Conservation (phyloP, 306 rosid species). For the Vicia sativa region DNA sequence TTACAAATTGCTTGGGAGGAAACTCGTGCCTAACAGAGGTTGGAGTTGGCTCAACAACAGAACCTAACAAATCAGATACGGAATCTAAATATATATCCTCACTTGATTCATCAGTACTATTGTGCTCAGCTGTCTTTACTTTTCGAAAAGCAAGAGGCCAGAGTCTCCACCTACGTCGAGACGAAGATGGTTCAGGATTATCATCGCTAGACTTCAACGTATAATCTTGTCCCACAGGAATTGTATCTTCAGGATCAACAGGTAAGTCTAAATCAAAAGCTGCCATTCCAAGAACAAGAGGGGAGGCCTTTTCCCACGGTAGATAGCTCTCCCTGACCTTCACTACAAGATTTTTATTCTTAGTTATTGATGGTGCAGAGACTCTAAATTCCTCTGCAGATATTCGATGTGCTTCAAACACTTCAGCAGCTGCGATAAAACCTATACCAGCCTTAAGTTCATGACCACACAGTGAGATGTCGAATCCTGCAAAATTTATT, state of each 20-base stretch:
- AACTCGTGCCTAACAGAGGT: conserved; percentile 43
- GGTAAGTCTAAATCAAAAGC: conserved; percentile 72
- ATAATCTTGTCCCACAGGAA: conserved; percentile 71
- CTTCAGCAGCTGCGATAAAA: conserved; percentile 68
- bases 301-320: conserved; percentile 88
- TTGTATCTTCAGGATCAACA: conserved; percentile 67
- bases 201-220: conserved; percentile 50
- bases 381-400: conserved; percentile 63
- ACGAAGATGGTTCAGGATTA: conserved; percentile 54
- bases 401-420: conserved; percentile 63
- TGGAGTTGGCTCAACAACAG: conserved; percentile 50
- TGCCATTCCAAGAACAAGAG: conserved; percentile 74
- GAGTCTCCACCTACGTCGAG: conserved; percentile 88
- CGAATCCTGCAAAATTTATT: conserved; percentile 59
- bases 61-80: conserved; percentile 47
- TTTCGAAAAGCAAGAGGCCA: conserved; percentile 89
- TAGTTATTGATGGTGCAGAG: conserved; percentile 62
- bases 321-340: conserved; percentile 69
- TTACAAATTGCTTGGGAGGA: conserved; percentile 67
- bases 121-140: conserved; percentile 83
- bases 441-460: conserved; percentile 79
- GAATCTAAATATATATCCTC: conserved; percentile 90
- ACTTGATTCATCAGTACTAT: conserved; percentile 57
- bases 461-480: conserved; percentile 83
- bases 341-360: conserved; percentile 69